These are phyloP conservation scores for Kodamaea fungicola DNA, from an alignment of 1,139 yeast species.

Conservation along the genomic window DNA sequence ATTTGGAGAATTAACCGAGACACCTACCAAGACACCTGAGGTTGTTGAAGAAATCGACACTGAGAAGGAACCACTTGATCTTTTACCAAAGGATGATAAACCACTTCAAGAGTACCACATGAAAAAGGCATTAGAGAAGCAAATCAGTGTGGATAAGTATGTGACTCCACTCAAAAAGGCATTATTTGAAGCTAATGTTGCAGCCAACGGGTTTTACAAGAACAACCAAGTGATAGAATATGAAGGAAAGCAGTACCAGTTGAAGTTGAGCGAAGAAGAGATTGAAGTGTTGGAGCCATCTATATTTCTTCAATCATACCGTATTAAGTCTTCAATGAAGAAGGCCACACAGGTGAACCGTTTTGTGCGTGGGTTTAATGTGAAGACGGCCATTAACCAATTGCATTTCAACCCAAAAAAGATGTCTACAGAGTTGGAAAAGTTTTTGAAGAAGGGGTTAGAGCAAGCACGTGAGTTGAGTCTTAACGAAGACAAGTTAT, in stretches of 20 bases:
- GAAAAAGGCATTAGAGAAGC: conserved; percentile 26
- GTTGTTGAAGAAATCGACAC: conserved; percentile 11
- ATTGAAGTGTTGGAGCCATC: conserved; percentile 82
- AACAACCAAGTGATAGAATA: conserved; percentile 54
- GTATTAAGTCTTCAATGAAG: conserved; percentile 82
- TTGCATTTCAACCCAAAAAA: conserved; percentile 84
- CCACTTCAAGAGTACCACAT: conserved; percentile 33
- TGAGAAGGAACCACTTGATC: conserved; percentile 10
- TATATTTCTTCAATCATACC: conserved; percentile 68
- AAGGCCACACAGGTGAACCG: conserved; percentile 82
- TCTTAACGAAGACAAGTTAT: conserved; percentile 58
- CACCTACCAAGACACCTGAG: conserved; percentile 11
- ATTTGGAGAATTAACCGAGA: conserved; percentile 28
- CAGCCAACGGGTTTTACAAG: conserved; percentile 69
- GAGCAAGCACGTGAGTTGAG: conserved; percentile 64
- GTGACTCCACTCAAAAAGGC: conserved; percentile 72
- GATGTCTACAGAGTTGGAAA: conserved; percentile 76
- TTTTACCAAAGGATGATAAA: conserved; percentile 28
- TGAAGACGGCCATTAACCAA: conserved; percentile 83
- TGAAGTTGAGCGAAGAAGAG: conserved; percentile 60
- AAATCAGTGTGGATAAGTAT: conserved; percentile 31
- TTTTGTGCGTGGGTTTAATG: conserved; percentile 65
- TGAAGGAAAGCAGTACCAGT: conserved; percentile 48
- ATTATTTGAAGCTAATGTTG: conserved; percentile 61
- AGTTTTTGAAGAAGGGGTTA: conserved; percentile 68